Base-by-base conservation (phyloP, 768 basidiomycete genomes). In the Kwoniella shandongensis region DNA sequence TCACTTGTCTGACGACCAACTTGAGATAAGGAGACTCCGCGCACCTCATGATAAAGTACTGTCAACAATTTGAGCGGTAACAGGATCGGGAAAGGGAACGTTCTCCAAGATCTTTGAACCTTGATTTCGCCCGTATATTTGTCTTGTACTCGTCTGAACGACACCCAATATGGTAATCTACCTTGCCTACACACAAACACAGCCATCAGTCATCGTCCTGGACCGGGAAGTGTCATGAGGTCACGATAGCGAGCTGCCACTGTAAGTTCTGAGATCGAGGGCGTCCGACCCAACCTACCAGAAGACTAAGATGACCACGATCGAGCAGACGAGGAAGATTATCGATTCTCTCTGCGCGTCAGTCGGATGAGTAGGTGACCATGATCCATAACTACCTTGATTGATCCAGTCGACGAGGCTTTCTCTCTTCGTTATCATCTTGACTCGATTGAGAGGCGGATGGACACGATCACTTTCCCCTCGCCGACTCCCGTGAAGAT, bases 41-140 rank as follows among this genome's bases (percentile, higher is more conserved):
- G 42, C 18, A 67, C 69, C 59, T 72, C 70, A 41, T 72, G 70
- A 40, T 64, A 69, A 3, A 67, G 47, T 3, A 72, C 70, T 2
- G 70, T 72, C 36, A 69, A 55, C 6, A 65, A 54, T 38, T 72
- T 72, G 57, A 67, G 63, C 2, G 65, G 63, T 49, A 42, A 52
- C 27, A 69, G 36, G 20, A 68, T 23, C 4, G 62, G 65, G 7
- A 63, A 44, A 22, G 45, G 45, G 22, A 55, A 29, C 15, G 45
- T 48, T 15, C 0, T 25, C 42, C 41, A 52, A 39, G 13, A 40
- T 20, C 29, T 30, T 8, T 49, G n/a, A 12, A 35, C 38, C 44
- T 26, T 52, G 27, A 10, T 23, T 44, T 51, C 46, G 6, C 46
- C 47, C 26, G n/a, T 41, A 7, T 44, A 22, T 26, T 6, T 49